Evolutionary conservation across 192 early-diverging fungal species (phyloP), one percentile per base, ranked within the genome.

Genomic region (Umbelopsis vinacea): DNA sequence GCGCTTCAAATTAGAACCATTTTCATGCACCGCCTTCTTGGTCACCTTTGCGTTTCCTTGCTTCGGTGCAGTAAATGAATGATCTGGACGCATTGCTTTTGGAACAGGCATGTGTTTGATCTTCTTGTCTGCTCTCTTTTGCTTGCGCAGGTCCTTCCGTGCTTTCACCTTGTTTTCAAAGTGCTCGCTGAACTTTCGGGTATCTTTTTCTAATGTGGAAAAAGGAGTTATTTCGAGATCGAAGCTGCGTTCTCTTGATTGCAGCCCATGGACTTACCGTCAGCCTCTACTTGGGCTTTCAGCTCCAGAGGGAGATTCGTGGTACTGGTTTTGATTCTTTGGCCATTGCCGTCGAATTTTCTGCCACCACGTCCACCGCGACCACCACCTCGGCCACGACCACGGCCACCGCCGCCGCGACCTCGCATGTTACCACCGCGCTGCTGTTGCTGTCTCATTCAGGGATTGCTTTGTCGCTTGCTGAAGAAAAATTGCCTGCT

Each of bases 111-210:
- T 66, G 6, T 74, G 53, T 23, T 76, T 74, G 46, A 69, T 79
- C 45, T 79, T 83, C 68, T 87, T 87, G n/a, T 82, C 85, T 37
- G 53, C 14, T 24, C 81, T 72, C 71, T 84, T 78, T 69, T 87
- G 81, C 67, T 87, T 87, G 46, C 85, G 73, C 22, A 80, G 66
- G 4, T 76, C 83, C 63, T 87, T 87, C 24, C 85, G 70, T 9
- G 75, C 75, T 0, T 77, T 76, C 4, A 76, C 79, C 54, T 79
- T 80, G 54, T 84, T 84, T 35, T 81, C 80, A 71, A 80, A 87
- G 22, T 81, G 77, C 57, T 74, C 78, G 52, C 70, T 77, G 57
- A 87, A 87, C 52, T 81, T 77, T 33, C 85, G 81, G 68, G 83
- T 74, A 52, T 87, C 85, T 4, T 68, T 76, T 10, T 82, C 84